These are phyloP conservation scores for Chlamydomonas sphaeroides DNA, from an alignment of 139 green algal genomes.

Conservation along the genomic window DNA sequence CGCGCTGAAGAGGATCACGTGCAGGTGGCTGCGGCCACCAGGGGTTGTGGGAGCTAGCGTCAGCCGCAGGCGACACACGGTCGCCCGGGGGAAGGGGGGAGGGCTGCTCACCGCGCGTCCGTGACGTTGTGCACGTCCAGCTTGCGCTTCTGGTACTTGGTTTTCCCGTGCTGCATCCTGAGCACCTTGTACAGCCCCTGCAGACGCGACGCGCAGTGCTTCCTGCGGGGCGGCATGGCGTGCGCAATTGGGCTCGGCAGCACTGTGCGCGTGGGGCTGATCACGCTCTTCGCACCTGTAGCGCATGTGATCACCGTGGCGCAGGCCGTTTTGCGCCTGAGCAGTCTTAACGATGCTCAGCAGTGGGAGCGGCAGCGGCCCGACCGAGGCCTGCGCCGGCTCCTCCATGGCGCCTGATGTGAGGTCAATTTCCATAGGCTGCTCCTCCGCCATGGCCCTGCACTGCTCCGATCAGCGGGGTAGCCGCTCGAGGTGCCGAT, in stretches of 20 bases:
- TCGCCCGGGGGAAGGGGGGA: too few relatives aligned
- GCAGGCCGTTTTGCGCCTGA: conserved; percentile 82
- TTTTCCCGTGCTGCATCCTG: conserved; percentile 88
- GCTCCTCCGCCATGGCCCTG: too few relatives aligned
- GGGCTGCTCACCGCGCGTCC: conserved; percentile 67
- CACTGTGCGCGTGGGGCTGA: neutral
- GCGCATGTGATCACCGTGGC: conserved; percentile 81
- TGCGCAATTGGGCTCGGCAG: neutral
- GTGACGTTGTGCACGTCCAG: conserved; percentile 73
- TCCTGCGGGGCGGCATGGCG: conserved; percentile 61
- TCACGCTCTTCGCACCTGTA: conserved; percentile 86
- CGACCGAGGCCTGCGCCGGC: neutral
- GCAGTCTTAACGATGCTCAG: conserved; percentile 67
- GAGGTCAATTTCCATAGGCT: conserved; percentile 13
- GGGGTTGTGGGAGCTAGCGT: too few relatives aligned
- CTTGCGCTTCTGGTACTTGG: conserved; percentile 84
- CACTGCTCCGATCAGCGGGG: too few relatives aligned
- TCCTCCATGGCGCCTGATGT: neutral
- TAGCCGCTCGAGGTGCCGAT: too few relatives aligned
- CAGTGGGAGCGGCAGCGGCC: conserved; percentile 42
- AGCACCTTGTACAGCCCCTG: conserved; percentile 82
- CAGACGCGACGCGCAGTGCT: conserved; percentile 86
- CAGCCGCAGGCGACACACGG: too few relatives aligned
- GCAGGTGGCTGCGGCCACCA: conserved; percentile 84
- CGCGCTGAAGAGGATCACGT: conserved; percentile 85